Percentiles rank a stretch among this genome's conserved stretches.
These are phyloP conservation scores for Petunia secreta DNA, from an alignment of 257 asterid species.

Conservation along the genomic window DNA sequence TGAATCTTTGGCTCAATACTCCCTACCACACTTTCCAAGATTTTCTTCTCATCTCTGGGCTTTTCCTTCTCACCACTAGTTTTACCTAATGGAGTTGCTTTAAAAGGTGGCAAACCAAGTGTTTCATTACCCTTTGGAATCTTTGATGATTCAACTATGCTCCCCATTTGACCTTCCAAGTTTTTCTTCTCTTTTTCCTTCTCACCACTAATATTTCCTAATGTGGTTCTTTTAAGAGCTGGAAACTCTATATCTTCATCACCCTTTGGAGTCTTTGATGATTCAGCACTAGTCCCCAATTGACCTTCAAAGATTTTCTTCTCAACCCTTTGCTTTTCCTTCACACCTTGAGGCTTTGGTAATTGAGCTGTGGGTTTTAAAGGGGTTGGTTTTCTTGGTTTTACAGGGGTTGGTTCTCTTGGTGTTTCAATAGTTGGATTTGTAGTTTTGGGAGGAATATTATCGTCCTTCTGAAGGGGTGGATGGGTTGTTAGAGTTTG, in stretches of 20 bases:
- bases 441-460: slow-evolving; percentile 34
- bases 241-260: not conserved
- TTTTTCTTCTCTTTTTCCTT: not conserved
- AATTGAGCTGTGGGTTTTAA: slow-evolving; percentile 9
- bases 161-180: not conserved
- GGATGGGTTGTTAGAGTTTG: not conserved
- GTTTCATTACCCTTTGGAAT: too few species aligned
- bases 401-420: too few species aligned
- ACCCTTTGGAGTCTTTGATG: slow-evolving; percentile 9
- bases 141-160: slow-evolving; percentile 6
- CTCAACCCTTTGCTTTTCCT: not conserved
- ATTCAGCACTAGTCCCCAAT: not conserved
- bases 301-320: not conserved
- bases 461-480: not conserved
- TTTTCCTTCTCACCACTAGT: too few species aligned
- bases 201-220: slow-evolving; percentile 16
- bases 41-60: too few species aligned
- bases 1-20: too few species aligned
- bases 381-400: slow-evolving; percentile 22
- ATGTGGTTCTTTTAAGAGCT: slow-evolving; percentile 23
- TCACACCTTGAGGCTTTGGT: slow-evolving; percentile 15
- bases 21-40: too few species aligned
- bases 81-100: too few species aligned
- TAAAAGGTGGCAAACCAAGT: too few species aligned
- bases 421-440: not conserved